Evolutionary conservation across 768 basidiomycete species (phyloP), one percentile per base, ranked within the genome.

Genomic region (Chalciporus sphaerocephalus): DNA sequence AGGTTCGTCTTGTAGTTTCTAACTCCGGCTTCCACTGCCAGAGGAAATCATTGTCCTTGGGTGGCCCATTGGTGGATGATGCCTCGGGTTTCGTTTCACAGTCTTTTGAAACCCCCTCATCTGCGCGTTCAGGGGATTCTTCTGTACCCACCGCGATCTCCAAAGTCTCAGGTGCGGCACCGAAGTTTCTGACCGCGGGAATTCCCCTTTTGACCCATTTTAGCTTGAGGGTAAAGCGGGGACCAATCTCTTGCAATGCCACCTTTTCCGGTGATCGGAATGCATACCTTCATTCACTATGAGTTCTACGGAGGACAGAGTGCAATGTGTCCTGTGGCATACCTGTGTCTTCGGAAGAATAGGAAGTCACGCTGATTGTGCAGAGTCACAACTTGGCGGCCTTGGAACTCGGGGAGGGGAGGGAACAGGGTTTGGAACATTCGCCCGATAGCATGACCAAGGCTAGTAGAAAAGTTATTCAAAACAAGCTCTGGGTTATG

Each of bases 21-120:
- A 97, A 73, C 69, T 93, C 87, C n/a, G 95, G 85, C 94, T 93
- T 93, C 91, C 92, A 94, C 48, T 76, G 74, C 92, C 92, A 96
- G 40, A 91, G 69, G 53, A 78, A 84, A 61, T 92, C 85, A 53
- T 91, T 89, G 49, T 81, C 76, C 52, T 78, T 81, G 1, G 85
- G 80, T 0, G 82, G 82, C 21, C 74, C 57, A 35, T 64, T 45
- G 27, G 55, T 53, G 12, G 49, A 32, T 2, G 46, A 17, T 13
- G 17, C 32, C 28, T 45, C 41, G 1, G 4, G 52, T 32, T 57
- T 56, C 20, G 50, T 23, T 16, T 61, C 65, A 37, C 54, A 42
- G 15, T 44, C 52, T 21, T 53, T 46, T 17, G 54, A 52, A 24
- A 43, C 38, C 37, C 60, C 53, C 27, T 63, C 58, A 4, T 44